Percentiles rank a stretch among this genome's conserved stretches.
Conservation (phyloP, 306 rosid genomes). For the Trifolium repens region DNA sequence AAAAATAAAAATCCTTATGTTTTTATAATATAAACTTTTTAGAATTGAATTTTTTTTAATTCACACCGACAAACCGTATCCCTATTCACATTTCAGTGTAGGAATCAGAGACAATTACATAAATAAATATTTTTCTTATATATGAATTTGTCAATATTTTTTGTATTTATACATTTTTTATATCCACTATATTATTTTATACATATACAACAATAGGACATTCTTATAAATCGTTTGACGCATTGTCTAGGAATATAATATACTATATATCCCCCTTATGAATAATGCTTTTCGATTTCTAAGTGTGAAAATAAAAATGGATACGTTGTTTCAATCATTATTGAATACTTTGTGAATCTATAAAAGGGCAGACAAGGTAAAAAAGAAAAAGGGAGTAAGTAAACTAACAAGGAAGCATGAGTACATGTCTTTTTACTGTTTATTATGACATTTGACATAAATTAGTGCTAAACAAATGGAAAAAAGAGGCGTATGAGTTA, state of each 20-base stretch:
- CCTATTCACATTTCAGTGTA: background rate
- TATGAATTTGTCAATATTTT: background rate
- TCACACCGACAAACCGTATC: background rate
- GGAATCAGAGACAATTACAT: background rate
- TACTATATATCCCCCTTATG: background rate
- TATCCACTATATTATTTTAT: background rate
- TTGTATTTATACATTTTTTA: background rate
- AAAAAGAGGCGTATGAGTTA: background rate
- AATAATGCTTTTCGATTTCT: background rate
- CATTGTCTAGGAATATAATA: background rate
- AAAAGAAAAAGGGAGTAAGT: background rate
- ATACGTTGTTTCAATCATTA: constrained; percentile 50
- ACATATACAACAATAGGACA: background rate
- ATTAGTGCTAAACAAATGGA: background rate
- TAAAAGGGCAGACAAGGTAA: constrained; percentile 3
- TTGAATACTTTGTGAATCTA: background rate
- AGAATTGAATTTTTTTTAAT: too few relatives aligned
- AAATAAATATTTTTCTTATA: too few relatives aligned
- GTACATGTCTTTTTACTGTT: background rate
- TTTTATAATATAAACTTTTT: background rate
- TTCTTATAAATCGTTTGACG: background rate
- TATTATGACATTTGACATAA: background rate
- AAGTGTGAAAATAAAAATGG: constrained; percentile 22
- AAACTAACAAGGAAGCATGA: background rate
- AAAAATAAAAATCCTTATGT: background rate